These are phyloP conservation scores for Fonsecaea multimorphosa DNA, from an alignment of 2,329 filamentous ascomycete genomes.

Conservation along the genomic window DNA sequence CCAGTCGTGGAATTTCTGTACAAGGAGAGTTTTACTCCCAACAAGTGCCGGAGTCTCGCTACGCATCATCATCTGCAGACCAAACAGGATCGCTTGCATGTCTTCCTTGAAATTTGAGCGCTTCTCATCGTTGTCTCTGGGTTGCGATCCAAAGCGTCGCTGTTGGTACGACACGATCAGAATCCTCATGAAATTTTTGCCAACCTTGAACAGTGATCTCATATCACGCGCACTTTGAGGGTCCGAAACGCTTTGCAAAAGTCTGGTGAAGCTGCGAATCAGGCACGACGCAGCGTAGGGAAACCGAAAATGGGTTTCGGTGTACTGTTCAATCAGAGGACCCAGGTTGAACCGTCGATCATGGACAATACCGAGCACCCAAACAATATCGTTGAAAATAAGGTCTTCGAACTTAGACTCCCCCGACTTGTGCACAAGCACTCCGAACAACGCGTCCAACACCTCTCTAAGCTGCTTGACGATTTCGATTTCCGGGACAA, in stretches of 20 bases:
- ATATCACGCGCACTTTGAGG: constrained; percentile 82
- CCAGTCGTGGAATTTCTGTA: constrained; percentile 97
- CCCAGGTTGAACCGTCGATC: constrained; percentile 91
- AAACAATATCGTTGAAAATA: constrained; percentile 87
- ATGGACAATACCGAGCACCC: constrained; percentile 89
- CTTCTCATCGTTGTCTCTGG: constrained; percentile 51
- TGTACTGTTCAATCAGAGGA: constrained; percentile 89
- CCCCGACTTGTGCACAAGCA: constrained; percentile 87
- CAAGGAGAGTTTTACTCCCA: constrained; percentile 90
- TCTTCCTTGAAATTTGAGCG: constrained; percentile 76
- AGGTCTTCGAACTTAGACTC: constrained; percentile 92
- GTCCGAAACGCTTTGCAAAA: constrained; percentile 82
- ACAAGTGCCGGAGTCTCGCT: constrained; percentile 84
- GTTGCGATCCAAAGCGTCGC: constrained; percentile 73
- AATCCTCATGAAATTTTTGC: constrained; percentile 90
- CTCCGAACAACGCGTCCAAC: constrained; percentile 87
- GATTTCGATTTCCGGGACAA: constrained; percentile 96
- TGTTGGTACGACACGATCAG: constrained; percentile 86
- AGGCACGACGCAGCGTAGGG: constrained; percentile 89
- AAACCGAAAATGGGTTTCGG: constrained; percentile 86
- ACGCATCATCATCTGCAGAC: constrained; percentile 86
- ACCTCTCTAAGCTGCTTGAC: constrained; percentile 92
- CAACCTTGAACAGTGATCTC: constrained; percentile 92
- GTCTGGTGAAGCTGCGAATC: constrained; percentile 81
- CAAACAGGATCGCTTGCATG: constrained; percentile 84